phyloP scores from a whole-genome alignment of 2,329 filamentous ascomycete genomes.

The Tolypocladium tundrense region DNA sequence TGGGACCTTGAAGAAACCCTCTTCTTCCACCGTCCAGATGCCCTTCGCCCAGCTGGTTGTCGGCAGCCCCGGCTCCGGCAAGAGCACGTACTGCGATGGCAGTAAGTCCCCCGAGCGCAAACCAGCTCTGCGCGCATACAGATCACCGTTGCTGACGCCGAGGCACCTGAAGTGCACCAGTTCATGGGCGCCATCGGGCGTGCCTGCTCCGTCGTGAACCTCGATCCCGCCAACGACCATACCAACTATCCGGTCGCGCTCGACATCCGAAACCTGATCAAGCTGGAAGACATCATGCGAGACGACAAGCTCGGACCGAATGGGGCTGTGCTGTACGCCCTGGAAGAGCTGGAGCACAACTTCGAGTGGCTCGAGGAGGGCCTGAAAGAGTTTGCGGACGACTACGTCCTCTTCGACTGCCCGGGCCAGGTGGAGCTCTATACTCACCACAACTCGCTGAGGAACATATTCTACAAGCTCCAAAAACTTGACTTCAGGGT shows the following conservation, averaged over 20 bases:
- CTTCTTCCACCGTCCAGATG: constrained; percentile 27
- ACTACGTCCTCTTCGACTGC: constrained; percentile 93
- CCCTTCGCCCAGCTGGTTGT: constrained; percentile 70
- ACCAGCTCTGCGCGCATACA: neutral
- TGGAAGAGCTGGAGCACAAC: constrained; percentile 92
- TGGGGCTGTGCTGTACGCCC: constrained; percentile 81
- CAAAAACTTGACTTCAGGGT: constrained; percentile 91
- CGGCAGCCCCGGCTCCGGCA: constrained; percentile 89
- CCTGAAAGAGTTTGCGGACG: constrained; percentile 70
- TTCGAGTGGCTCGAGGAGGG: constrained; percentile 83
- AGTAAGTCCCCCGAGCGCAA: constrained; percentile 38
- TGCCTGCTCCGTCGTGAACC: constrained; percentile 89
- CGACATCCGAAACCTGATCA: constrained; percentile 81
- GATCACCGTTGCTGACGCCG: neutral
- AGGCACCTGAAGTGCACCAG: constrained; percentile 61
- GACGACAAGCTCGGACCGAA: constrained; percentile 87
- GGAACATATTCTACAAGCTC: constrained; percentile 83
- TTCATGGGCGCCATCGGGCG: constrained; percentile 94
- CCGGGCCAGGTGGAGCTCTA: constrained; percentile 96
- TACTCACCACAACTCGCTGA: constrained; percentile 83
- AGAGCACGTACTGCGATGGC: constrained; percentile 97
- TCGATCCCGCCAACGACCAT: constrained; percentile 93
- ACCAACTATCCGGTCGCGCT: constrained; percentile 82
- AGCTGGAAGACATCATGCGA: constrained; percentile 89
- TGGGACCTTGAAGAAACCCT: constrained; percentile 13